A percentile compares a stretch with the other conserved stretches of the same genome.
phyloP scores from a whole-genome alignment of 352 stramenopile genomes.

The Phytophthora vignae region DNA sequence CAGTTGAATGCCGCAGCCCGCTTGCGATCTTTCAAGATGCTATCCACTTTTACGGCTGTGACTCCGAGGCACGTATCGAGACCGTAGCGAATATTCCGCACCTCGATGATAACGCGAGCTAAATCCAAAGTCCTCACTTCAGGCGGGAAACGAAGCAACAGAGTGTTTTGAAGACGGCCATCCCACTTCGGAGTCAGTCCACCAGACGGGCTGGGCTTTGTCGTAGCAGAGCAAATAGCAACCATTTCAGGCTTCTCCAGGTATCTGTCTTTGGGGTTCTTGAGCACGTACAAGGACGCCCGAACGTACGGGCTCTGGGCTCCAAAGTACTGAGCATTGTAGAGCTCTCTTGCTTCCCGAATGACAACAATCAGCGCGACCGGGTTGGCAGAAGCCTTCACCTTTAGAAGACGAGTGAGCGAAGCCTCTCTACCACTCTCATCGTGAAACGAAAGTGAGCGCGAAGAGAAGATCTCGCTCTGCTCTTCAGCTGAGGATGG shows the following conservation, averaged over 20 bases:
- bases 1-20: conserved; percentile 86
- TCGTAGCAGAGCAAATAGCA: conserved; percentile 77
- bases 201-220: conserved; percentile 80
- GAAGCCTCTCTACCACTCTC: conserved; percentile 55
- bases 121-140: conserved; percentile 68
- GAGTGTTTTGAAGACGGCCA: conserved; percentile 78
- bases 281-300: conserved; percentile 83
- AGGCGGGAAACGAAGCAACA: conserved; percentile 76
- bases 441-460: conserved; percentile 69
- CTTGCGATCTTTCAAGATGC: conserved; percentile 78
- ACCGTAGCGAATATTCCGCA: conserved; percentile 86
- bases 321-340: conserved; percentile 89
- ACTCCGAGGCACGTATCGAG: conserved; percentile 89
- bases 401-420: conserved; percentile 73
- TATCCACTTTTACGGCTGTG: conserved; percentile 83
- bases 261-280: conserved; percentile 82
- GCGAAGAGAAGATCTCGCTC: conserved; percentile 67
- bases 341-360: conserved; percentile 78
- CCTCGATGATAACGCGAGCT: conserved; percentile 85
- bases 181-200: conserved; percentile 81
- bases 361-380: conserved; percentile 87
- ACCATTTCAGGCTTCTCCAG: conserved; percentile 83
- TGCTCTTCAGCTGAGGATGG: conserved; percentile 51
- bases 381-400: conserved; percentile 80
- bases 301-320: conserved; percentile 87